Percentiles rank a stretch among this genome's conserved stretches.
phyloP scores from a whole-genome alignment of 139 green algal genomes.

The Asterochloris sp. region DNA sequence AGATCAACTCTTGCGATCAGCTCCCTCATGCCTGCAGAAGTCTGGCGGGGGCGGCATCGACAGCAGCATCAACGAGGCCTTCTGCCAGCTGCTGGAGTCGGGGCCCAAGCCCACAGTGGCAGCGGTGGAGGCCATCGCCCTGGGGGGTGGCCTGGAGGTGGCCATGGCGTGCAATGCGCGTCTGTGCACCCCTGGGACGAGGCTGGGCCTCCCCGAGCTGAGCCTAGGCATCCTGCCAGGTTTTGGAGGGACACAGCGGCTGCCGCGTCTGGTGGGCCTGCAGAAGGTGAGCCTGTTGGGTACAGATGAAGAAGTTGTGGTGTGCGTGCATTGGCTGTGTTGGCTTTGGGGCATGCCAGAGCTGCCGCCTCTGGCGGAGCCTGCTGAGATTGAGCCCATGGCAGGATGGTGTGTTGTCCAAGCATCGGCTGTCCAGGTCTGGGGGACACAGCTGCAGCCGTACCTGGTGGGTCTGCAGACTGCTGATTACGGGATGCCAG shows the following conservation, averaged over 20 bases:
- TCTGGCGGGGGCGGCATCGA: conserved; percentile 62
- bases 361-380: too few relatives aligned
- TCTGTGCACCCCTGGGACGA: conserved; percentile 57
- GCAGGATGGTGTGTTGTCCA: too few relatives aligned
- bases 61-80: conserved; percentile 60
- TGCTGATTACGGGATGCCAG: too few relatives aligned
- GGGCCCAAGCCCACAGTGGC: conserved; percentile 91
- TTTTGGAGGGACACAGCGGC: conserved; percentile 96
- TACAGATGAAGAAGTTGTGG: too few relatives aligned
- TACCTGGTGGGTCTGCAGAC: too few relatives aligned
- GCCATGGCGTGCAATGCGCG: conserved; percentile 90
- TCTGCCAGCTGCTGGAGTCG: conserved; percentile 70
- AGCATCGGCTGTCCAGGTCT: too few relatives aligned
- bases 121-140: conserved; percentile 59
- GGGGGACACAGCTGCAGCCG: too few relatives aligned
- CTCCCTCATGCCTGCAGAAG: conserved; percentile 11
- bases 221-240: conserved; percentile 55
- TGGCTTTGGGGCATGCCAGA: too few relatives aligned
- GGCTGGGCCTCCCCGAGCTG: conserved; percentile 94
- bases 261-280: conserved; percentile 94
- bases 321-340: too few relatives aligned
- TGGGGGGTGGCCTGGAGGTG: conserved; percentile 93
- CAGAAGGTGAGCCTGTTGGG: conserved; percentile 57
- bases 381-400: too few relatives aligned
- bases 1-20: too few relatives aligned